Evolutionary conservation across 148 eudicot genomes (phyloP).

Genomic region (Mesembryanthemum crystallinum): DNA sequence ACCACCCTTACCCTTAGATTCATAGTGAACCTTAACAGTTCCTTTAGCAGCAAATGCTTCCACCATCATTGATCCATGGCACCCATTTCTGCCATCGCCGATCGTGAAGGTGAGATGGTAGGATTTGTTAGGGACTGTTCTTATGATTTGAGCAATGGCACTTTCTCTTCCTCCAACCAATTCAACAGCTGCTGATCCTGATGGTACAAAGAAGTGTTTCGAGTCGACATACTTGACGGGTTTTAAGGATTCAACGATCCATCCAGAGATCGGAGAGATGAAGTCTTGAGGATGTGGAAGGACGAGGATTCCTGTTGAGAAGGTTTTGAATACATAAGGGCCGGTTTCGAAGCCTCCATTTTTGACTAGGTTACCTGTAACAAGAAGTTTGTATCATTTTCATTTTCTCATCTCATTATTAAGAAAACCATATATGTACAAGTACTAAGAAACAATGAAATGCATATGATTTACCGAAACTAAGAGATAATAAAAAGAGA

Average conservation of each 20-base stretch:
- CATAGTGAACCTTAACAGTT: constrained; percentile 24
- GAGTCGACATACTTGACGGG: constrained; percentile 79
- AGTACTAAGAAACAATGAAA: too few species aligned
- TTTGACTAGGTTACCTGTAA: constrained; percentile 60
- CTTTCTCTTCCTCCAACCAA: constrained; percentile 70
- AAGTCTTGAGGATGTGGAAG: constrained; percentile 54
- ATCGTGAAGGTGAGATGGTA: constrained; percentile 36
- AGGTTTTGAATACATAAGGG: constrained; percentile 66
- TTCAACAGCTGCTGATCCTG: constrained; percentile 54
- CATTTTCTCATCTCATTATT: too few species aligned
- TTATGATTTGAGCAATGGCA: constrained; percentile 56
- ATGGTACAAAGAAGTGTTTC: constrained; percentile 60
- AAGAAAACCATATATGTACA: too few species aligned
- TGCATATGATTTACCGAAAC: too few species aligned
- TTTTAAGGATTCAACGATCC: constrained; percentile 76
- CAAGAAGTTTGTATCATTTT: background rate
- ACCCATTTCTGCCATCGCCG: constrained; percentile 44
- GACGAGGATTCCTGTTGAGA: constrained; percentile 70
- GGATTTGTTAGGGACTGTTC: constrained; percentile 26
- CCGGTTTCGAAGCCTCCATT: constrained; percentile 75
- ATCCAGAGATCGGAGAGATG: constrained; percentile 55
- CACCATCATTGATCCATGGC: constrained; percentile 37
- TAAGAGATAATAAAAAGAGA: too few species aligned
- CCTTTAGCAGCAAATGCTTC: constrained; percentile 41
- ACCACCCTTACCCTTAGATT: constrained; percentile 45